Evolutionary conservation across 2,329 filamentous ascomycete species (phyloP).

Genomic region (Sporothrix pseudoabietina): DNA sequence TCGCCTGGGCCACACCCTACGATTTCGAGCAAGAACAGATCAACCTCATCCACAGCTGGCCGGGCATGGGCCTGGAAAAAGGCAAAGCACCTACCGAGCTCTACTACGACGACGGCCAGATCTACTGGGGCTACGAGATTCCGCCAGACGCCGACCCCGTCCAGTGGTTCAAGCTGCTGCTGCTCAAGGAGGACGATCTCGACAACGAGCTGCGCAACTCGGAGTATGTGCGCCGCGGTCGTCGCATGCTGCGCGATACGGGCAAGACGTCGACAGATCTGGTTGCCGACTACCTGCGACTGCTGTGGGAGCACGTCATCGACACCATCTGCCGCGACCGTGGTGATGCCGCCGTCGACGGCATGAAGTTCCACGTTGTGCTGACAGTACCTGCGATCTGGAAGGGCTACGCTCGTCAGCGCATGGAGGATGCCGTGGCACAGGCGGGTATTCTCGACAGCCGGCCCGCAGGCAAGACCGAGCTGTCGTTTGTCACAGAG

Average conservation of each 20-base stretch:
- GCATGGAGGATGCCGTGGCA: constrained; percentile 44
- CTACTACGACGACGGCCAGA: constrained; percentile 29
- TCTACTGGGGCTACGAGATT: constrained; percentile 33
- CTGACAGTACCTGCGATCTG: constrained; percentile 52
- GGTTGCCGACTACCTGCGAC: constrained; percentile 41
- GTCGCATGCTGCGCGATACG: constrained; percentile 19
- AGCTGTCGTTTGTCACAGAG: constrained; percentile 45
- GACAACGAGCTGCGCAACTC: constrained; percentile 26
- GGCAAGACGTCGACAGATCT: constrained; percentile 37
- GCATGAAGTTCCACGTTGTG: constrained; percentile 43
- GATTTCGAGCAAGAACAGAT: constrained; percentile 30
- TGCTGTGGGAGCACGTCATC: constrained; percentile 42
- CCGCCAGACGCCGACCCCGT: constrained; percentile 29
- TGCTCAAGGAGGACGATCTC: constrained; percentile 30
- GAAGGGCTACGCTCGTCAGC: constrained; percentile 44
- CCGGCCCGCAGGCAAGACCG: constrained; percentile 39
- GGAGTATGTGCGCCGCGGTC: constrained; percentile 26
- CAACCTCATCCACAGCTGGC: constrained; percentile 31
- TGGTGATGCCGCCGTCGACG: constrained; percentile 28
- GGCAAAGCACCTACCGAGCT: constrained; percentile 33
- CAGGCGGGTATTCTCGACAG: constrained; percentile 44
- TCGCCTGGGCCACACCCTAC: constrained; percentile 31
- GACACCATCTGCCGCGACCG: constrained; percentile 37
- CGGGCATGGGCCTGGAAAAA: constrained; percentile 35
- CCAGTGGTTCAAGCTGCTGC: constrained; percentile 34